Conservation (phyloP, 768 basidiomycete species). For the Porpolomopsis calyptriformis region DNA sequence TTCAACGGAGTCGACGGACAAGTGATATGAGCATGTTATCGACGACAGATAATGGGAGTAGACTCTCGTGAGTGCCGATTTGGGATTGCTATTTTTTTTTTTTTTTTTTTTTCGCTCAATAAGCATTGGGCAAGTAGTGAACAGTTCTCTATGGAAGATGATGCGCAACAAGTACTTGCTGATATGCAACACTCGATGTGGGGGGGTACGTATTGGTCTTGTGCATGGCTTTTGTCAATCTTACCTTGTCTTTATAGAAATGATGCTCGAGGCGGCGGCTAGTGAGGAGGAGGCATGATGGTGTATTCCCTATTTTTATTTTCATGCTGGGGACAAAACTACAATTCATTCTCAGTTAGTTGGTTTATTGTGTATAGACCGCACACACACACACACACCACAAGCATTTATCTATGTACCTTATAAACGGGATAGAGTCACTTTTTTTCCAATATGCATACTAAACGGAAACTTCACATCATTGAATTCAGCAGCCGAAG, state of each 20-base stretch:
- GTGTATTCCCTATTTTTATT: background rate
- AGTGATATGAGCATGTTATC: slow-evolving; percentile 56
- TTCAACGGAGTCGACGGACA: slow-evolving; percentile 40
- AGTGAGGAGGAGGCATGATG: slow-evolving; percentile 13
- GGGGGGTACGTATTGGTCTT: slow-evolving; percentile 43
- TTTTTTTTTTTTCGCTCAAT: background rate
- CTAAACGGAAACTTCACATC: too few relatives aligned
- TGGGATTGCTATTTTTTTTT: slow-evolving; percentile 15
- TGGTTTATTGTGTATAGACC: too few relatives aligned
- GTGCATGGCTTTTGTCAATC: slow-evolving; percentile 6
- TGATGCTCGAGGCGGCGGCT: slow-evolving; percentile 23
- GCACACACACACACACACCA: too few relatives aligned
- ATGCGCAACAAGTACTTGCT: slow-evolving; percentile 39
- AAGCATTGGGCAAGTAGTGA: background rate
- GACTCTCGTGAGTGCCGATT: background rate
- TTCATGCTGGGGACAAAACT: too few relatives aligned
- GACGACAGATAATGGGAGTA: slow-evolving; percentile 32
- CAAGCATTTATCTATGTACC: too few relatives aligned
- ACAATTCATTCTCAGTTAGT: too few relatives aligned
- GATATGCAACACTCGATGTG: slow-evolving; percentile 61
- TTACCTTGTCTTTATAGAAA: slow-evolving; percentile 18
- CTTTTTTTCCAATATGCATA: too few relatives aligned
- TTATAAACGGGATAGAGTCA: too few relatives aligned
- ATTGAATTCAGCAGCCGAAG: too few relatives aligned
- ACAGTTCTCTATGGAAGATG: slow-evolving; percentile 29